Percentiles rank a stretch among this genome's conserved stretches.
phyloP scores from a whole-genome alignment of 495 filamentous ascomycete species.

The Neurospora sp. region DNA sequence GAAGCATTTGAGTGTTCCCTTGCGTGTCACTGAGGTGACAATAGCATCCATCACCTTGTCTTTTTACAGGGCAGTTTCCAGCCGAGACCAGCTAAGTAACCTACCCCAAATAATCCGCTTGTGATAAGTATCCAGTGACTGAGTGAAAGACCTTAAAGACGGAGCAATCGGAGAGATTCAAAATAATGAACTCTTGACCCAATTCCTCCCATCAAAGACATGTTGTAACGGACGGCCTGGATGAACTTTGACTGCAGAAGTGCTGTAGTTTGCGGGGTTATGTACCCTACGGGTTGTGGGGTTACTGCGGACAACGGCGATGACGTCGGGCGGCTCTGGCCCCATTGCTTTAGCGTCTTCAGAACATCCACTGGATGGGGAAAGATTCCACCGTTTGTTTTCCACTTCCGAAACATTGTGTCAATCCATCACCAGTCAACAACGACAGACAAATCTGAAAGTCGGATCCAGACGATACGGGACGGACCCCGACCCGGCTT shows the following conservation, averaged over 20 bases:
- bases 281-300: not conserved
- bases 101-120: not conserved
- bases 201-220: not conserved
- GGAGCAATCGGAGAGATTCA: not conserved
- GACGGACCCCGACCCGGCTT: not conserved
- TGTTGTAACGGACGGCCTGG: not conserved
- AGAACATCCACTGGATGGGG: not conserved
- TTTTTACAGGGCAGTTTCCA: not conserved
- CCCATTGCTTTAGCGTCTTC: not conserved
- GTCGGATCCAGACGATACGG: not conserved
- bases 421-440: not conserved
- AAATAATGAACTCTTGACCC: not conserved
- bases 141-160: not conserved
- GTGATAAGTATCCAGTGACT: not conserved
- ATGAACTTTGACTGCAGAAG: not conserved
- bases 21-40: not conserved
- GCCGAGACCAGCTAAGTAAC: not conserved
- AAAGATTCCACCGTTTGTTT: not conserved
- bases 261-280: not conserved
- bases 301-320: not conserved
- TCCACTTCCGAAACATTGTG: not conserved
- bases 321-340: not conserved
- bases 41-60: not conserved
- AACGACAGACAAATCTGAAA: not conserved
- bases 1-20: not conserved